phyloP scores from a whole-genome alignment of 352 stramenopile genomes.

The Albugo candida region DNA sequence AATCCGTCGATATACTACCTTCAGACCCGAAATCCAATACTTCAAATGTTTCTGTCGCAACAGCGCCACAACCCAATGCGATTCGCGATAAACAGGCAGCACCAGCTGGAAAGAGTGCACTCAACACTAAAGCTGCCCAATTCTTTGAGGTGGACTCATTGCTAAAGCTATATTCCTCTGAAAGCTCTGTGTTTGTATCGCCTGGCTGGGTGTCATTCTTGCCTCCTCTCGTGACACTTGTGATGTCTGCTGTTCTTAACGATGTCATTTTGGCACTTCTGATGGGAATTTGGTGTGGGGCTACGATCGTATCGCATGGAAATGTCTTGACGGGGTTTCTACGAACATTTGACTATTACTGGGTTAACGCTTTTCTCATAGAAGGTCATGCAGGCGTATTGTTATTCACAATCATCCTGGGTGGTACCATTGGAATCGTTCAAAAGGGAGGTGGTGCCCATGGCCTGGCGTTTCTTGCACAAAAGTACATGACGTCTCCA shows the following conservation, averaged over 20 bases:
- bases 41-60: neutral
- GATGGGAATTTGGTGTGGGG: slow-evolving; percentile 72
- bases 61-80: neutral
- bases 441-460: slow-evolving; percentile 76
- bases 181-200: slow-evolving; percentile 33
- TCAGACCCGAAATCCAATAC: neutral
- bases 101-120: neutral
- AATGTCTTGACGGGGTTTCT: slow-evolving; percentile 58
- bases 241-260: slow-evolving; percentile 44
- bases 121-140: slow-evolving; percentile 14
- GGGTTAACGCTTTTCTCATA: slow-evolving; percentile 62
- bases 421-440: slow-evolving; percentile 75
- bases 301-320: slow-evolving; percentile 59
- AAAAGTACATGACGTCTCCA: slow-evolving; percentile 66
- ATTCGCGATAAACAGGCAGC: neutral
- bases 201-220: slow-evolving; percentile 56
- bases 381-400: slow-evolving; percentile 70
- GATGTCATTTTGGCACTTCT: slow-evolving; percentile 72
- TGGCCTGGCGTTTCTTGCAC: slow-evolving; percentile 56
- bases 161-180: slow-evolving; percentile 16
- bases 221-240: slow-evolving; percentile 50
- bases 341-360: slow-evolving; percentile 77
- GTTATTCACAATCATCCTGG: slow-evolving; percentile 78
- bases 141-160: neutral
- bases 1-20: too few relatives aligned